These are phyloP conservation scores for Stellera chamaejasme DNA, from an alignment of 345 rosid genomes.

Conservation along the genomic window DNA sequence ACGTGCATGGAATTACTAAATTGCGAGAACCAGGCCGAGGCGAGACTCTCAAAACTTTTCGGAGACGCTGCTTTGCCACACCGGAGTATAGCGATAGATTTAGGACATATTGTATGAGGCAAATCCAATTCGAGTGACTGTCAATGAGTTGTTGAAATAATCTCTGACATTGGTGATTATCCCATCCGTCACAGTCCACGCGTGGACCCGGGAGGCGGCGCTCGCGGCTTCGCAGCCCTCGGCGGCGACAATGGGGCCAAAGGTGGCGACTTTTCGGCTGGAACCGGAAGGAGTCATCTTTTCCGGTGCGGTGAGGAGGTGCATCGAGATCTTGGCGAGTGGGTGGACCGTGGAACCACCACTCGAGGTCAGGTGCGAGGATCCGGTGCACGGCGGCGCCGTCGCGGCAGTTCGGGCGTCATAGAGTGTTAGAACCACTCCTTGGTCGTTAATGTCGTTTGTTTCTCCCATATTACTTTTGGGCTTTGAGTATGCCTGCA, in stretches of 20 bases:
- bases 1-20: conserved; percentile 19
- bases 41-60: conserved; percentile 58
- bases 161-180: no score
- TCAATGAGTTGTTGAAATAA: conserved; percentile 19
- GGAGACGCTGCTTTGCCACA: conserved; percentile 89
- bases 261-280: conserved; percentile 11
- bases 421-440: no score
- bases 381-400: conserved; percentile 15
- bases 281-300: conserved; percentile 17
- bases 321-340: conserved; percentile 24
- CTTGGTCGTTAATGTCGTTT: no score
- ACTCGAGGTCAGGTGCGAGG: conserved; percentile 22
- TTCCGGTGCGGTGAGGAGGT: conserved; percentile 17
- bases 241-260: conserved; percentile 19
- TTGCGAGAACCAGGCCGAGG: conserved; percentile 86
- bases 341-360: conserved; percentile 37
- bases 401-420: conserved; percentile 15
- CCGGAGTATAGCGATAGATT: conserved; percentile 42
- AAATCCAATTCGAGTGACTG: conserved; percentile 15
- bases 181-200: conserved; percentile 22
- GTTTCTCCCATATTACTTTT: no score
- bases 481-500: no score
- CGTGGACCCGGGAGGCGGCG: conserved; percentile 24
- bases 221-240: conserved; percentile 16
- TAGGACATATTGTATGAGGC: conserved; percentile 28